Evolutionary conservation across 352 stramenopile species (phyloP).

Genomic region (Pythium rishiriense): DNA sequence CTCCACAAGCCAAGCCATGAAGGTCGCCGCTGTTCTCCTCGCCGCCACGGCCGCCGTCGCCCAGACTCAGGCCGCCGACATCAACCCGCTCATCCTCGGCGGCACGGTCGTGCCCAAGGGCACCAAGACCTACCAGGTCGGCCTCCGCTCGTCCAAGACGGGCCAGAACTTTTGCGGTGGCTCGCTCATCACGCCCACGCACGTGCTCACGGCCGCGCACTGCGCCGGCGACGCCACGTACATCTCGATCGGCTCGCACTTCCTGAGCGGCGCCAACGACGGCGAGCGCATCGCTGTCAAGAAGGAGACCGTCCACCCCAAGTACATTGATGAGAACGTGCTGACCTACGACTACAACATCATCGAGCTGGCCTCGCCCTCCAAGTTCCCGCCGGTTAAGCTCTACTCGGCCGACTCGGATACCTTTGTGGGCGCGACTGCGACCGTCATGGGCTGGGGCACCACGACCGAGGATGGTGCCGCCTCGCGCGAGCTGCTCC

Average conservation of each 20-base stretch:
- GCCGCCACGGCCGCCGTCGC: conserved; percentile 2
- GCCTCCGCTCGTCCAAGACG: conserved; percentile 13
- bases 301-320: neutral
- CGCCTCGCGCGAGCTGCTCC: conserved; percentile 33
- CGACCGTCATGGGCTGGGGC: conserved; percentile 31
- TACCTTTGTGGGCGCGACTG: neutral
- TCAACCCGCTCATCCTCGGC: conserved; percentile 46
- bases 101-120: conserved; percentile 36
- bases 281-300: conserved; percentile 35
- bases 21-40: neutral
- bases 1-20: neutral
- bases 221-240: conserved; percentile 43
- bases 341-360: conserved; percentile 44
- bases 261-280: conserved; percentile 36
- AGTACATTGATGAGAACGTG: neutral
- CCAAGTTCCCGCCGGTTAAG: neutral
- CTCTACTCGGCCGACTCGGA: conserved; percentile 1
- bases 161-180: conserved; percentile 26
- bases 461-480: conserved; percentile 31
- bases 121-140: conserved; percentile 35
- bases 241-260: conserved; percentile 56
- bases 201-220: conserved; percentile 47
- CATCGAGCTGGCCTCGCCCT: conserved; percentile 23
- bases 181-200: conserved; percentile 46
- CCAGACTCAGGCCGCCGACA: conserved; percentile 2